These are phyloP conservation scores for Phytomonas sp. DNA, from an alignment of 208 protist genomes.

Conservation along the genomic window DNA sequence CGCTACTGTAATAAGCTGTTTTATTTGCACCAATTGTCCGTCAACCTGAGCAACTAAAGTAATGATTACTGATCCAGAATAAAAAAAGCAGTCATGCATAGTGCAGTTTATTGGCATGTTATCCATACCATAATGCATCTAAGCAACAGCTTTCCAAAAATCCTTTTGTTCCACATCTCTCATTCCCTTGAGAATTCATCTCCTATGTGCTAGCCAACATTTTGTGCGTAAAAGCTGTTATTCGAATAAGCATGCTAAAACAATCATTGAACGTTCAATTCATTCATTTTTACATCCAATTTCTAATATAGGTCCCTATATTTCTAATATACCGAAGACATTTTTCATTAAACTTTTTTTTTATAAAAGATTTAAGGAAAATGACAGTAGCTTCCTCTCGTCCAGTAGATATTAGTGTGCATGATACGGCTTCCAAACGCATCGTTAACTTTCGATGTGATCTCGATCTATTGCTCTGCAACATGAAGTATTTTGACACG, in stretches of 20 bases:
- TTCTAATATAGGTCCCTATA: neutral
- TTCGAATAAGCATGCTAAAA: neutral
- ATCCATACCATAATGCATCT: neutral
- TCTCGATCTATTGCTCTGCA: slow-evolving; percentile 23
- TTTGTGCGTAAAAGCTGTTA: neutral
- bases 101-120: neutral
- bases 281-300: neutral
- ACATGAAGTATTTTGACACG: slow-evolving; percentile 66
- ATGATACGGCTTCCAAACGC: slow-evolving; percentile 27
- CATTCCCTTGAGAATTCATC: neutral
- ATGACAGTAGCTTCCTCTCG: neutral
- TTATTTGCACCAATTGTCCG: slow-evolving; percentile 32
- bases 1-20: slow-evolving; percentile 44
- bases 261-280: neutral
- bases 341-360: neutral
- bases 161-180: neutral
- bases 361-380: no score
- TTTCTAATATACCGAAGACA: neutral
- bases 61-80: neutral
- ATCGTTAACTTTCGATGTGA: slow-evolving; percentile 38
- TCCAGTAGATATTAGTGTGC: slow-evolving; percentile 48
- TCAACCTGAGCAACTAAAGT: neutral
- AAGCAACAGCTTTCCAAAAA: neutral
- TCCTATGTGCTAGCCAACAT: neutral
- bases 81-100: neutral